A percentile compares a stretch with the other conserved stretches of the same genome.
These are phyloP conservation scores for Talaromyces proteolyticus DNA, from an alignment of 495 filamentous ascomycete species.

Conservation along the genomic window DNA sequence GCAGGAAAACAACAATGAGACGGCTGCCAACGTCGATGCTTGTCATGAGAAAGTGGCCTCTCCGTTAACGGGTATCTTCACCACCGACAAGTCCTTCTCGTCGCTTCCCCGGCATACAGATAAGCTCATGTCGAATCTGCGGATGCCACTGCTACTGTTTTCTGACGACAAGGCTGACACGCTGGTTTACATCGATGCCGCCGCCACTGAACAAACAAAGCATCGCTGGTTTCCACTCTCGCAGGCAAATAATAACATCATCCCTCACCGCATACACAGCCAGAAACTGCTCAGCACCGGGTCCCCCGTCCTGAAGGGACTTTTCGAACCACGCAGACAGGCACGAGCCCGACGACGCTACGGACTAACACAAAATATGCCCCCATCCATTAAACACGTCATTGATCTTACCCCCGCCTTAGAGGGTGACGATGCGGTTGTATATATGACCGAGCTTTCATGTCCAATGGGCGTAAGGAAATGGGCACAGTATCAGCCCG, in stretches of 20 bases:
- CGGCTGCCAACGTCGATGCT: too few species aligned
- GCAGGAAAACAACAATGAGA: neutral
- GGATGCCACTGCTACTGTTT: conserved; percentile 19
- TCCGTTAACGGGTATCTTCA: neutral
- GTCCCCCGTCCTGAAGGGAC: conserved; percentile 42
- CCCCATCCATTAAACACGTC: conserved; percentile 43
- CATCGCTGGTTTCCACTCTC: conserved; percentile 9
- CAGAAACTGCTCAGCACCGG: conserved; percentile 36
- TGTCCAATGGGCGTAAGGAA: conserved; percentile 44
- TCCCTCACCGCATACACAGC: conserved; percentile 39
- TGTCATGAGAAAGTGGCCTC: too few species aligned
- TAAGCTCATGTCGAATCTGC: neutral
- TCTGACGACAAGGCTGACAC: conserved; percentile 42
- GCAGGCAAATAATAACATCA: conserved; percentile 11
- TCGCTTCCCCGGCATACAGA: neutral
- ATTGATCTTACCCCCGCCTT: conserved; percentile 57
- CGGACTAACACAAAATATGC: conserved; percentile 22
- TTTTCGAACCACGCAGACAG: conserved; percentile 35
- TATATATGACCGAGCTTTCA: conserved; percentile 50
- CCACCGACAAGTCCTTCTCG: neutral
- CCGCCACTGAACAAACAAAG: conserved; percentile 18
- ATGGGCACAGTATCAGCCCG: conserved; percentile 31
- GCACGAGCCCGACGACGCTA: conserved; percentile 22
- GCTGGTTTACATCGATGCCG: conserved; percentile 46
- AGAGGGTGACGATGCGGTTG: conserved; percentile 53